Conservation (phyloP, 345 rosid species). For the Tarenaya hassleriana region DNA sequence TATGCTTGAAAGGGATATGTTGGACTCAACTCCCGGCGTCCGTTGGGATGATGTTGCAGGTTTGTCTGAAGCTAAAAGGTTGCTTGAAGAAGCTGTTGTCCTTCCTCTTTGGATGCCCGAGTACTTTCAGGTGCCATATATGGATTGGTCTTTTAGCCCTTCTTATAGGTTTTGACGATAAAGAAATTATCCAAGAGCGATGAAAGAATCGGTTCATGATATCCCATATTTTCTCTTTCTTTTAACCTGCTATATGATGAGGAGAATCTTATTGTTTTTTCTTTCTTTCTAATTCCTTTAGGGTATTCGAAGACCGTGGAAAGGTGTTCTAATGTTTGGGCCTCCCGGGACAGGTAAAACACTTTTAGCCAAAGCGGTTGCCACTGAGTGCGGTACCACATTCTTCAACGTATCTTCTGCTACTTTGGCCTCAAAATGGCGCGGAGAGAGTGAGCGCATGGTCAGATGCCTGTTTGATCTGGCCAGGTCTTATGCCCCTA, state of each 20-base stretch:
- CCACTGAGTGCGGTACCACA: conserved; percentile 96
- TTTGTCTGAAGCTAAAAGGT: conserved; percentile 94
- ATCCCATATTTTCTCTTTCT: neutral
- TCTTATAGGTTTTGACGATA: neutral
- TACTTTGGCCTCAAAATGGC: conserved; percentile 96
- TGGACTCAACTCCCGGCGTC: conserved; percentile 95
- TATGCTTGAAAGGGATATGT: conserved; percentile 98
- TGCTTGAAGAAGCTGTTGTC: conserved; percentile 98
- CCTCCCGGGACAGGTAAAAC: conserved; percentile 99
- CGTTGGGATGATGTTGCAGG: conserved; percentile 99
- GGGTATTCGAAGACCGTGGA: conserved; percentile 99
- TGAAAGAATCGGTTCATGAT: conserved; percentile 3
- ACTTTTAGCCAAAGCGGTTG: conserved; percentile 92
- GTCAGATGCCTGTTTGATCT: conserved; percentile 81
- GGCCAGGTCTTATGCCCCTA: conserved; percentile 94
- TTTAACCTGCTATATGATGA: neutral
- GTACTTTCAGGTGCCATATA: conserved; percentile 76
- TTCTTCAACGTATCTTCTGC: conserved; percentile 97
- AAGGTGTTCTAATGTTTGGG: conserved; percentile 99
- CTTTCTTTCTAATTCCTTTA: conserved; percentile 21
- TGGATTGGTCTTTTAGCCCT: conserved; percentile 6
- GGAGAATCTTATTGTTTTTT: neutral
- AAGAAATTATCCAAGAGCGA: conserved; percentile 1
- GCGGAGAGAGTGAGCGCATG: conserved; percentile 98
- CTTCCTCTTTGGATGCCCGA: conserved; percentile 99